These are phyloP conservation scores for Acidomyces sp. DNA, from an alignment of 495 filamentous ascomycete species.

Conservation along the genomic window DNA sequence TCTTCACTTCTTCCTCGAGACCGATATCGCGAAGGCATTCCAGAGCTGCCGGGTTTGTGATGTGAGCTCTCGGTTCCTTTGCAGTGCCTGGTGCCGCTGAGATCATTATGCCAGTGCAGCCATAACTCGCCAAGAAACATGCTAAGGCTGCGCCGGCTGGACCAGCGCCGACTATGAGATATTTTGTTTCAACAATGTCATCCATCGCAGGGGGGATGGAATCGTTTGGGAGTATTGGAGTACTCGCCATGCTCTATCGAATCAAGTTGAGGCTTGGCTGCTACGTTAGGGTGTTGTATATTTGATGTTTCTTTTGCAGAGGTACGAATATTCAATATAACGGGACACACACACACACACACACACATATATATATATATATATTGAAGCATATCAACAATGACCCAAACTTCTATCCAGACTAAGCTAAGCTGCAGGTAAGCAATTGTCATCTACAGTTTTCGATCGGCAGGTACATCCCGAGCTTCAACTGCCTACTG, in stretches of 20 bases:
- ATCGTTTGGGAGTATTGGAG: constrained; percentile 2
- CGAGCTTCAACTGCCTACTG: background rate
- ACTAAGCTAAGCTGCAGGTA: background rate
- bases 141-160: constrained; percentile 44
- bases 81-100: constrained; percentile 34
- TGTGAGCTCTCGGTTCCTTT: constrained; percentile 42
- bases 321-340: background rate
- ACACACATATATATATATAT: background rate
- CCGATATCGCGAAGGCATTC: constrained; percentile 47
- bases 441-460: background rate
- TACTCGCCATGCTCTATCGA: too few relatives aligned
- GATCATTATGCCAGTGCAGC: constrained; percentile 38
- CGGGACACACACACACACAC: background rate
- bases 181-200: constrained; percentile 29
- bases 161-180: constrained; percentile 43
- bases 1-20: constrained; percentile 33
- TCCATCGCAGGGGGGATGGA: background rate
- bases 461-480: background rate
- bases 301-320: background rate
- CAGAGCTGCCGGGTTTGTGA: constrained; percentile 47
- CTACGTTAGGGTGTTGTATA: background rate
- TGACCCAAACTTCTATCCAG: too few relatives aligned
- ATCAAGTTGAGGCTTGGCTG: too few relatives aligned
- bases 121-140: constrained; percentile 41
- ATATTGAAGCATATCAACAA: background rate